Evolutionary conservation across 768 basidiomycete species (phyloP), one percentile per base, ranked within the genome.

Genomic region (Tricholoma bakamatsutake): DNA sequence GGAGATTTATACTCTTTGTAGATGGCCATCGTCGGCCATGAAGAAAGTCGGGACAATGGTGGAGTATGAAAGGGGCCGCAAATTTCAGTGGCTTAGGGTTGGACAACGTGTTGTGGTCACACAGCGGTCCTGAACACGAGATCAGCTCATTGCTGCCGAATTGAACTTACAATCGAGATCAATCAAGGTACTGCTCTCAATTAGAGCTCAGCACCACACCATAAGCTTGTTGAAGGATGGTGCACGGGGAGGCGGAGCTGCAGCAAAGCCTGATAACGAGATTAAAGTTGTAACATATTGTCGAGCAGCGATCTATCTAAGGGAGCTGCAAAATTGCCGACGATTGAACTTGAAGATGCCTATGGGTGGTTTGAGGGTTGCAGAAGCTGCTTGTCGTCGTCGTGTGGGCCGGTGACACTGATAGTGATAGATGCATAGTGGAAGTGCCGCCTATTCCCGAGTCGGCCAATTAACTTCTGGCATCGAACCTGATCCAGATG

Each of bases 81-180:
- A 17, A 18, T 5, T 27, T 13, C 13, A 12, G 42, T 43, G n/a
- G n/a, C n/a, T n/a, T n/a, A n/a, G n/a, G n/a, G n/a, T n/a, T n/a
- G n/a, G n/a, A n/a, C n/a, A 53, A 33, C 57, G 52, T 39, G 49
- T 58, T 40, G n/a, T 15, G 53, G 39, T 54, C 53, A 54, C 40
- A 34, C 15, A 31, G 47, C n/a, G 11, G 13, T 35, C 47, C 15
- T 18, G 28, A 53, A n/a, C n/a, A n/a, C n/a, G n/a, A n/a, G n/a
- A n/a, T n/a, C n/a, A n/a, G n/a, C n/a, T n/a, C n/a, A n/a, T n/a
- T n/a, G n/a, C n/a, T n/a, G n/a, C n/a, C n/a, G n/a, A n/a, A n/a
- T n/a, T n/a, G n/a, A n/a, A n/a, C n/a, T n/a, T n/a, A n/a, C n/a
- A n/a, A n/a, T n/a, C n/a, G n/a, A n/a, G n/a, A n/a, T n/a, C n/a